Evolutionary conservation across 805 yeast genomes (phyloP).

Genomic region (Lipomyces sp.): DNA sequence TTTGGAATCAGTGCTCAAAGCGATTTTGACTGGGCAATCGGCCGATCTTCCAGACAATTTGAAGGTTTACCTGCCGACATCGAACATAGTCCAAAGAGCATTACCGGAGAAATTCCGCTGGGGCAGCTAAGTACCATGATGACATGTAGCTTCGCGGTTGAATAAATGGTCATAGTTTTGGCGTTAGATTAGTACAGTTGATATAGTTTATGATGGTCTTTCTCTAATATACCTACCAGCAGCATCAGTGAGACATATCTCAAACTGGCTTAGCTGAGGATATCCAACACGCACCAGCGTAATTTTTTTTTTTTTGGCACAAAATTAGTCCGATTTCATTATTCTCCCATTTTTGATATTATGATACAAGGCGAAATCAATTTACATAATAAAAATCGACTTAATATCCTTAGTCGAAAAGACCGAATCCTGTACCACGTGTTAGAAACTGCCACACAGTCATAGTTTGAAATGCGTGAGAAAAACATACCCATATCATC

Average conservation of each 20-base stretch:
- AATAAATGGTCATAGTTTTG: not conserved
- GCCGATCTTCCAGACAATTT: slow-evolving; percentile 45
- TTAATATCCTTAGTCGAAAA: slow-evolving; percentile 75
- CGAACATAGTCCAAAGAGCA: slow-evolving; percentile 25
- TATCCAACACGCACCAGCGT: not conserved
- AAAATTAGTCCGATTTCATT: slow-evolving; percentile 9
- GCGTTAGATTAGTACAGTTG: not conserved
- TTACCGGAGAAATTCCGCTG: slow-evolving; percentile 33
- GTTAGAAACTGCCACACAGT: not conserved
- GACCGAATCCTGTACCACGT: slow-evolving; percentile 69
- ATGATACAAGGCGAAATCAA: not conserved
- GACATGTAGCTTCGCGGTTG: not conserved
- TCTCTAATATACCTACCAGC: not conserved
- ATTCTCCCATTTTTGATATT: not conserved
- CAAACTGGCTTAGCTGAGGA: not conserved
- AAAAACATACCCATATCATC: slow-evolving; percentile 71
- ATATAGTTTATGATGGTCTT: not conserved
- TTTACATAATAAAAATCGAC: not conserved
- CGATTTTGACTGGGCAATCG: slow-evolving; percentile 59
- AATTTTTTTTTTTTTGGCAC: not conserved
- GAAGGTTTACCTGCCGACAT: slow-evolving; percentile 25
- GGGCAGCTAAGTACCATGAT: slow-evolving; percentile 9
- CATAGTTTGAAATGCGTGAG: not conserved
- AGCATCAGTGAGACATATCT: not conserved
- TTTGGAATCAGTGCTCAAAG: slow-evolving; percentile 69